These are phyloP conservation scores for Heliosperma pusillum DNA, from an alignment of 148 eudicot species.

Conservation along the genomic window DNA sequence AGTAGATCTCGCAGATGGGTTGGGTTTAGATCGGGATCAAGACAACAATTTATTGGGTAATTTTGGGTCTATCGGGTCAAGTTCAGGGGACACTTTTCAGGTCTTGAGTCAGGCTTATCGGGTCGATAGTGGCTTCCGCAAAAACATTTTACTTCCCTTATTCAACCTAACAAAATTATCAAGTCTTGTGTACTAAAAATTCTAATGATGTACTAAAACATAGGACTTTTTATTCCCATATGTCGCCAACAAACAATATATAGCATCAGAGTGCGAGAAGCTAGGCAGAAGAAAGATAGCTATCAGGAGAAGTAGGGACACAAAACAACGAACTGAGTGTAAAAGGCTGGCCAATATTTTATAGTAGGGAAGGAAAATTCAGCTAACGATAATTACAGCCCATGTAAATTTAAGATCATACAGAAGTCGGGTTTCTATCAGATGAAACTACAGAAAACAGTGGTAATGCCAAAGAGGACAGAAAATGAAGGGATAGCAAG, in stretches of 20 bases:
- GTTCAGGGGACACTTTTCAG: too few species aligned
- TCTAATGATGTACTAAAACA: neutral
- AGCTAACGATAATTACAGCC: neutral
- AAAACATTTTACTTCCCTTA: neutral
- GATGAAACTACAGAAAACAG: neutral
- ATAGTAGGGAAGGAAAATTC: neutral
- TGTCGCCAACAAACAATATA: neutral
- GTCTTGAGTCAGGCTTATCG: too few species aligned
- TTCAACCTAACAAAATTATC: neutral
- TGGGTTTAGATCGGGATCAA: too few species aligned
- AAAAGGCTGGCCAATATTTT: neutral
- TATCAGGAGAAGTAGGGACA: neutral
- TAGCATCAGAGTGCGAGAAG: too few species aligned
- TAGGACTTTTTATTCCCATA: neutral
- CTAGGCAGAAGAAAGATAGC: too few species aligned
- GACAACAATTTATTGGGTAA: too few species aligned
- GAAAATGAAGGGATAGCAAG: neutral
- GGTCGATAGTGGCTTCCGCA: neutral
- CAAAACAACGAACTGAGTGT: neutral
- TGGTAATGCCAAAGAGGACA: neutral
- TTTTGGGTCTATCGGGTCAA: too few species aligned
- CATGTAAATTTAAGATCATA: neutral
- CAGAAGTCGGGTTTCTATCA: neutral
- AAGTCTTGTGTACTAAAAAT: neutral
- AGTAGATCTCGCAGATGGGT: too few species aligned